Conservation (phyloP, 805 yeast genomes). For the Candida jianshihensis region DNA sequence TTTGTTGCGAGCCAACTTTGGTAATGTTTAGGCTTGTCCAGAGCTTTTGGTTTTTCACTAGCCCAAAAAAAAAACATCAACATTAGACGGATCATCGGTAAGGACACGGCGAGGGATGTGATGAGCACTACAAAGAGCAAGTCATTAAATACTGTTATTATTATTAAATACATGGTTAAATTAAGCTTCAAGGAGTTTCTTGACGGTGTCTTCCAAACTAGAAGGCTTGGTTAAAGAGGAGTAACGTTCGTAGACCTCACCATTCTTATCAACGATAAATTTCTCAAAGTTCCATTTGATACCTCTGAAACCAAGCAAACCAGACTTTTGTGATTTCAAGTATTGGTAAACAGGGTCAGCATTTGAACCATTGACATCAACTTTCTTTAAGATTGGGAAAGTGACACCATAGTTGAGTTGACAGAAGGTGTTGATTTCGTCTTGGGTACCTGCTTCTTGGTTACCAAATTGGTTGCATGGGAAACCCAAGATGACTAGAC, state of each 20-base stretch:
- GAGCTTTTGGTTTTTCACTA: no score
- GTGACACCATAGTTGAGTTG: conserved; percentile 79
- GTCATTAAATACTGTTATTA: no score
- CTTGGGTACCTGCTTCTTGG: conserved; percentile 68
- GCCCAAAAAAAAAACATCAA: no score
- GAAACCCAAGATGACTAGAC: conserved; percentile 69
- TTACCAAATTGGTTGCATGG: conserved; percentile 87
- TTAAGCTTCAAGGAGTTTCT: conserved; percentile 39
- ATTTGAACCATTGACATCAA: conserved; percentile 81
- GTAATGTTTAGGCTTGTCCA: no score
- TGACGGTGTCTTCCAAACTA: conserved; percentile 50
- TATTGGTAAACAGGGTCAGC: conserved; percentile 76
- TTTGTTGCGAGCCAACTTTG: no score
- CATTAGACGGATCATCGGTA: no score
- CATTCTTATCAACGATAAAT: conserved; percentile 52
- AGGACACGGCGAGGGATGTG: not conserved
- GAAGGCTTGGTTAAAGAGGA: conserved; percentile 65
- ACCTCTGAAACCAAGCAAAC: conserved; percentile 60
- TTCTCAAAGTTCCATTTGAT: conserved; percentile 80
- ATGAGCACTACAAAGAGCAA: no score
- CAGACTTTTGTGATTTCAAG: conserved; percentile 61
- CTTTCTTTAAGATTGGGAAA: conserved; percentile 81
- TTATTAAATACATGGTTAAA: not conserved
- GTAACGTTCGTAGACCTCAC: conserved; percentile 59
- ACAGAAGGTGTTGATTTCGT: conserved; percentile 74